Base-by-base conservation (phyloP, 2,329 filamentous ascomycete genomes). In the Fusarium zealandicum region DNA sequence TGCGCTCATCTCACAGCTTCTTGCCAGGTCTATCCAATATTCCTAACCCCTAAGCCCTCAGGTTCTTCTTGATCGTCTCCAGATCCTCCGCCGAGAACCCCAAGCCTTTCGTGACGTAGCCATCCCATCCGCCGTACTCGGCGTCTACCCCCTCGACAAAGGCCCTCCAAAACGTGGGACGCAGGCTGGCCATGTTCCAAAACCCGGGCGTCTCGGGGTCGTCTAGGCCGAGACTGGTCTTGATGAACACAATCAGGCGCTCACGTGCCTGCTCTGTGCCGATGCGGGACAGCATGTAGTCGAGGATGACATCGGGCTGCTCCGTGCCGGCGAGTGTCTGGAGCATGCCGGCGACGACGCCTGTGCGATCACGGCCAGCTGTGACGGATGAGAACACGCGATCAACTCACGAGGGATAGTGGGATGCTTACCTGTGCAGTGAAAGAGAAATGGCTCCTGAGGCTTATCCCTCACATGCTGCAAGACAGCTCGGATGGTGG, bases 341-440 rank as follows among this genome's bases (percentile, higher is more conserved):
- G n/a, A 85, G 69, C 5, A 85, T 66, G 9, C 77, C 80, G 0
- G 77, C 74, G 8, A 83, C 65, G 8, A 84, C 73, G 8, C 81
- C 82, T 0, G 81, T 85, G 18, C 81, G 75, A 54, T 84, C 82
- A 44, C 82, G 77, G 7, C 82, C 82, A 18, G 80, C 82, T 83
- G 12, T 18, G 20, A 27, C 8, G 10, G 20, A 22, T 22, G 6
- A 40, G 40, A 13, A 17, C 17, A 13, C 33, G 10, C 13, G 33
- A 37, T 13, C 18, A 37, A 16, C 33, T 3, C 33, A 37, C 25
- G 35, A 22, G 2, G 13, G 22, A 28, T 13, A 27, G n/a, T 31
- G 5, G 28, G 13, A n/a, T 5, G 69, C 75, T 61, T 61, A 82
- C 81, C 81, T 8, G 78, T 82, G 65, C 82, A 85, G 65, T 85